Conservation (phyloP, 768 basidiomycete species). For the Roridomyces roridus region DNA sequence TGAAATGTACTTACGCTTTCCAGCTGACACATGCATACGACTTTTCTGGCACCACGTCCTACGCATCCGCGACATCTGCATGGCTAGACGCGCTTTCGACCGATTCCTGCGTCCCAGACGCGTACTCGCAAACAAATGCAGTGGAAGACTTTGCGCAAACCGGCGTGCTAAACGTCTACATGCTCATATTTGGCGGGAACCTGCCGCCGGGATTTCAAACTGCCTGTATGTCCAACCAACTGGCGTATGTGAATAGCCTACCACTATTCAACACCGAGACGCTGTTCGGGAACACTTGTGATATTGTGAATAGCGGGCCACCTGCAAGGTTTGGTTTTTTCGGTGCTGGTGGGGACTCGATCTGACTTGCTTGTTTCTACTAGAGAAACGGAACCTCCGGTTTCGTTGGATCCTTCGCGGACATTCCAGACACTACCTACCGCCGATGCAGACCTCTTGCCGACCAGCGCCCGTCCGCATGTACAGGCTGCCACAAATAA, state of each 20-base stretch:
- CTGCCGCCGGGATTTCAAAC: conserved; percentile 32
- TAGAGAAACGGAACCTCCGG: no score
- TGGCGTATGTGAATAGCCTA: conserved; percentile 29
- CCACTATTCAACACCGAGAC: conserved; percentile 28
- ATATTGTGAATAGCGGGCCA: conserved; percentile 9
- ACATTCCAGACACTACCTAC: no score
- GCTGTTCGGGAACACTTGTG: conserved; percentile 37
- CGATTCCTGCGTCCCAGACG: conserved; percentile 39
- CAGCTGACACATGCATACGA: conserved; percentile 41
- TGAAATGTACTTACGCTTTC: background rate
- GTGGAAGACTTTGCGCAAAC: conserved; percentile 41
- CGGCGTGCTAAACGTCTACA: conserved; percentile 32
- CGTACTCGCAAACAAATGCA: conserved; percentile 31
- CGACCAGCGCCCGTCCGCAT: no score
- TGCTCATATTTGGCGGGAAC: conserved; percentile 26
- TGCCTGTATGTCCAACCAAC: conserved; percentile 38
- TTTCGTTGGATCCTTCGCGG: no score
- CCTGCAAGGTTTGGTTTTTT: conserved; percentile 10
- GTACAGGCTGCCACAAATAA: no score
- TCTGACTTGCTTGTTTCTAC: no score
- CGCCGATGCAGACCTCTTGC: no score
- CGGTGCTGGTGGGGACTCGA: no score
- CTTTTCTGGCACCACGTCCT: conserved; percentile 27
- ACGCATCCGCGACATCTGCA: conserved; percentile 21
- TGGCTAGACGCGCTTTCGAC: conserved; percentile 29